Evolutionary conservation across 139 green algal species (phyloP).

Genomic region (Picocystis salinarum): DNA sequence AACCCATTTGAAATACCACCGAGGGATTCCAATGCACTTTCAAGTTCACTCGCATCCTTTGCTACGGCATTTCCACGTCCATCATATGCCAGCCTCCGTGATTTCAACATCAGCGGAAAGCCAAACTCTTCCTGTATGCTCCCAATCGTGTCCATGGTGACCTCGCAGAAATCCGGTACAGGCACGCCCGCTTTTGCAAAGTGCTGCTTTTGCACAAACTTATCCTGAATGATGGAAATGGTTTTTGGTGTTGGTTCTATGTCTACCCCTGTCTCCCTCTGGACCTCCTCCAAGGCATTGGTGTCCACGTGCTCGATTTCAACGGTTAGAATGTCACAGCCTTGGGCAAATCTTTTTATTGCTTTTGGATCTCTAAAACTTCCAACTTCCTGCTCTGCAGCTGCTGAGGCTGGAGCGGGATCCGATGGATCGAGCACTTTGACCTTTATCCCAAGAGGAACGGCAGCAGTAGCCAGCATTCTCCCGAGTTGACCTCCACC

Average conservation of each 20-base stretch:
- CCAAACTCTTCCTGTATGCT: slow-evolving; percentile 37
- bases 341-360: slow-evolving; percentile 49
- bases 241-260: slow-evolving; percentile 43
- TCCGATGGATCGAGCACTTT: slow-evolving; percentile 71
- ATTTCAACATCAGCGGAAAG: slow-evolving; percentile 93
- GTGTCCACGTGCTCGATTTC: slow-evolving; percentile 96
- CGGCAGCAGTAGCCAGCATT: slow-evolving; percentile 82
- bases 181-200: slow-evolving; percentile 54
- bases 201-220: slow-evolving; percentile 84
- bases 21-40: slow-evolving; percentile 28
- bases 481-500: slow-evolving; percentile 90
- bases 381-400: slow-evolving; percentile 36
- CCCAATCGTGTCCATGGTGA: slow-evolving; percentile 22
- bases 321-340: slow-evolving; percentile 77
- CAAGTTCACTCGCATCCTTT: slow-evolving; percentile 21
- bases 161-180: slow-evolving; percentile 47
- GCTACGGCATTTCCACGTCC: slow-evolving; percentile 79
- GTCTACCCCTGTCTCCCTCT: slow-evolving; percentile 29
- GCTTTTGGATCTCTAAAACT: slow-evolving; percentile 34
- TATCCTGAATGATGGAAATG: slow-evolving; percentile 56
- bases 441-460: slow-evolving; percentile 59
- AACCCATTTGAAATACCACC: slow-evolving; percentile 36
- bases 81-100: slow-evolving; percentile 70
- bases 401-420: slow-evolving; percentile 53
- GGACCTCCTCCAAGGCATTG: slow-evolving; percentile 50